A percentile compares a stretch with the other conserved stretches of the same genome.
Evolutionary conservation across 768 basidiomycete species (phyloP).

Genomic region (Grammothele lineata): DNA sequence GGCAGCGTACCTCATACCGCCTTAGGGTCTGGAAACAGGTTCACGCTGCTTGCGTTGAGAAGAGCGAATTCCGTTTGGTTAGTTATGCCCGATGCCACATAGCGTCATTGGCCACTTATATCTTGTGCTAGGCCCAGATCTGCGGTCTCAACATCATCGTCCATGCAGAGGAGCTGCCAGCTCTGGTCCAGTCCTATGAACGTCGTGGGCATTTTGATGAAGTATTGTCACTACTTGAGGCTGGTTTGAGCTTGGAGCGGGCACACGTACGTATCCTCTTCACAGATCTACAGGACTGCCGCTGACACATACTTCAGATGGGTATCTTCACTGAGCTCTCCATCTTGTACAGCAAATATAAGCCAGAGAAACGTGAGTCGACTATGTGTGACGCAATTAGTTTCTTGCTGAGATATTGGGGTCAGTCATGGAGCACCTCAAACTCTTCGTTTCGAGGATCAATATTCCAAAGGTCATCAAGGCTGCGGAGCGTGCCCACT

Average conservation of each 20-base stretch:
- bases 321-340: constrained; percentile 97
- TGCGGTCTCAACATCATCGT: constrained; percentile 98
- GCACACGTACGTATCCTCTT: constrained; percentile 58
- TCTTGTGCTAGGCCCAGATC: constrained; percentile 73
- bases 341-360: constrained; percentile 91
- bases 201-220: constrained; percentile 92
- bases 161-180: constrained; percentile 82
- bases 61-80: constrained; percentile 90
- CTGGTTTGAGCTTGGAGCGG: constrained; percentile 92
- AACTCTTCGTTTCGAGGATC: constrained; percentile 91
- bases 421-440: constrained; percentile 98
- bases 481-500: constrained; percentile 92
- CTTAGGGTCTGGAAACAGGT: constrained; percentile 99
- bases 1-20: neutral
- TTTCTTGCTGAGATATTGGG: neutral
- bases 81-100: constrained; percentile 16
- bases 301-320: constrained; percentile 47
- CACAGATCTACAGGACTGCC: neutral
- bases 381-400: no score
- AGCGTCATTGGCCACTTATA: constrained; percentile 11
- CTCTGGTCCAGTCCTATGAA: constrained; percentile 81
- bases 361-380: constrained; percentile 80
- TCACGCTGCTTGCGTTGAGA: constrained; percentile 97
- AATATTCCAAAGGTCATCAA: constrained; percentile 99
- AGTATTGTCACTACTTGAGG: constrained; percentile 86